Base-by-base conservation (phyloP, 1,139 yeast species). In the Diutina catenulata region DNA sequence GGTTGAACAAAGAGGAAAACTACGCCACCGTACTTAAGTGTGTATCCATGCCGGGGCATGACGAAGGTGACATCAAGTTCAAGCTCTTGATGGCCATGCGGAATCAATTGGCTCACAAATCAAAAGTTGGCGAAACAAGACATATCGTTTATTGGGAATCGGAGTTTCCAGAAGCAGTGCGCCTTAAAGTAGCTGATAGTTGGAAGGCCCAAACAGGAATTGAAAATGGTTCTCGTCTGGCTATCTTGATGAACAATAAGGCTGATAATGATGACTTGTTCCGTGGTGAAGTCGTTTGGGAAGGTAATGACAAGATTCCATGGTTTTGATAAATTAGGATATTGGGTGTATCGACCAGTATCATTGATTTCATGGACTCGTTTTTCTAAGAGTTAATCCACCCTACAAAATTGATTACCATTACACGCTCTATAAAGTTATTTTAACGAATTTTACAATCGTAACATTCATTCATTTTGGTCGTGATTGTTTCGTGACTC, bases 241-340 rank as follows among this genome's bases (percentile, higher is more conserved):
- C 35, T 13, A 21, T 31, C 14, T 11, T 31, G 35, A 20, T 31
- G 35, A 10, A 21, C 13, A 21, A 31, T 4, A 19, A 21, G n/a
- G 13, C 15, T 9, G 35, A 31, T n/a, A 9, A 31, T 6, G 35
- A 16, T 6, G 25, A 21, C 15, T 31, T 31, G n/a, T 14, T 13
- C 5, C n/a, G 7, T 7, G 35, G 35, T 7, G 11, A 31, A n/a
- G 20, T 31, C 25, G 25, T 31, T 13, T 31, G 35, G 35, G 35
- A 31, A 31, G 35, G 35, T 10, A 31, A 31, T 15, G 35, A 31
- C 14, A 31, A 31, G 18, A 21, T 31, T 14, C 35, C 35, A 9
- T 31, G 35, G 35, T 31, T 31, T 31, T 31, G 21, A 16, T 9
- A 9, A 13, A n/a, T 13, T n/a, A 25, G n/a, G n/a, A 5, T 25